Evolutionary conservation across 441 rosid genomes (phyloP).

Genomic region (Isatis lusitanica): DNA sequence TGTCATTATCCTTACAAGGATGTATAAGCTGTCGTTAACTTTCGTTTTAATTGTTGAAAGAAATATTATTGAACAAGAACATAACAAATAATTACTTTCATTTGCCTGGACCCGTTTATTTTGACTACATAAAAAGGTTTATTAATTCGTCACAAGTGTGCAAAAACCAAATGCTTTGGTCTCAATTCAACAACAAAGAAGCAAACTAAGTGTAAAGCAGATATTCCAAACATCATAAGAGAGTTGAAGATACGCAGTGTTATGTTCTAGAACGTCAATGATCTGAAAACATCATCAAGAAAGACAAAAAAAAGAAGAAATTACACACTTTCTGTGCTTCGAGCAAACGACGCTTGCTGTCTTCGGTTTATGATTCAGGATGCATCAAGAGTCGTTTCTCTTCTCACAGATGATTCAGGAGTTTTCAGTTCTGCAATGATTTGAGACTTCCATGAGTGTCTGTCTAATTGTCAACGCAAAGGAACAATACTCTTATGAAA

Average conservation of each 20-base stretch:
- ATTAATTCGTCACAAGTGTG: background rate
- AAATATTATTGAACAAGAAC: background rate
- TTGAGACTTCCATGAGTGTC: conserved; percentile 7
- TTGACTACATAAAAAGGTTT: background rate
- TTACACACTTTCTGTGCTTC: background rate
- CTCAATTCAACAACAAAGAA: conserved; percentile 26
- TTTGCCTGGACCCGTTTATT: background rate
- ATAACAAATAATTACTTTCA: background rate
- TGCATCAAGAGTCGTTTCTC: conserved; percentile 21
- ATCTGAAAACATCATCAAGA: conserved; percentile 12
- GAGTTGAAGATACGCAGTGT: conserved; percentile 4
- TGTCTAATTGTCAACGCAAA: background rate
- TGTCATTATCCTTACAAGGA: background rate
- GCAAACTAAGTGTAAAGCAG: conserved; percentile 11
- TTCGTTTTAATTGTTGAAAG: no score
- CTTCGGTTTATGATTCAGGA: conserved; percentile 13
- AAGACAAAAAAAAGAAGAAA: conserved; percentile 1
- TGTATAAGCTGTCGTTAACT: background rate
- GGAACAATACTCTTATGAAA: background rate
- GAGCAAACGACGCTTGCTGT: background rate
- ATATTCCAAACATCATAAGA: conserved; percentile 9
- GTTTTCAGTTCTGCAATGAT: conserved; percentile 28
- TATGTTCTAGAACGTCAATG: conserved; percentile 1
- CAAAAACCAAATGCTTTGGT: conserved; percentile 1
- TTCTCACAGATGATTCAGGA: conserved; percentile 10